These are phyloP conservation scores for Ocimum tenuiflorum DNA, from an alignment of 257 asterid species.

Conservation along the genomic window DNA sequence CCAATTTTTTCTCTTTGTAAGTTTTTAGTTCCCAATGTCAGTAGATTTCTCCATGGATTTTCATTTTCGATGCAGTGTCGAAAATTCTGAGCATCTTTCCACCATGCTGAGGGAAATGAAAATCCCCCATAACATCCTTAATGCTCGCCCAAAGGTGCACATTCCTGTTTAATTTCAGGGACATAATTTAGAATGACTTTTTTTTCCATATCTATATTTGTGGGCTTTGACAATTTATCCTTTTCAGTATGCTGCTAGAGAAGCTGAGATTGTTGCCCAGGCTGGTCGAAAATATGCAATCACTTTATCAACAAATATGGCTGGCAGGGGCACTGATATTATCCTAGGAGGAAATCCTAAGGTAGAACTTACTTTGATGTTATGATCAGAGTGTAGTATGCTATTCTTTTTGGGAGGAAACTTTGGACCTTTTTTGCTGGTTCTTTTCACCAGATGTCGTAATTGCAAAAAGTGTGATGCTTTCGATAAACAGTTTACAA, in stretches of 20 bases:
- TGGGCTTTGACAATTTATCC: constrained; percentile 11
- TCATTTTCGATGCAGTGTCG: constrained; percentile 62
- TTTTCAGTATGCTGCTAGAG: constrained; percentile 94
- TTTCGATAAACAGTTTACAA: background rate
- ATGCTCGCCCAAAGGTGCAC: constrained; percentile 94
- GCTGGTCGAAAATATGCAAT: constrained; percentile 95
- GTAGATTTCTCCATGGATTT: constrained; percentile 18
- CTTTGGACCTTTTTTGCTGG: background rate
- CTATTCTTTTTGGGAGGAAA: background rate
- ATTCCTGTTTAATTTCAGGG: constrained; percentile 1
- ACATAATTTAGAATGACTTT: constrained; percentile 2
- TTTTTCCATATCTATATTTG: background rate
- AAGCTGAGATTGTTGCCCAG: constrained; percentile 95
- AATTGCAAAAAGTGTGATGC: background rate
- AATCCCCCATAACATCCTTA: constrained; percentile 91
- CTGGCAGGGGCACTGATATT: constrained; percentile 98
- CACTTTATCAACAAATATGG: constrained; percentile 96
- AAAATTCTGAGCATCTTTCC: constrained; percentile 85
- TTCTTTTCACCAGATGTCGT: background rate
- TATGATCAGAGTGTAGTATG: background rate
- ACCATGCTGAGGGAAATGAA: constrained; percentile 57
- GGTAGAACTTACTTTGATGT: constrained; percentile 36
- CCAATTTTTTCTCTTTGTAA: background rate
- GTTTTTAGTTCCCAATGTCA: background rate
- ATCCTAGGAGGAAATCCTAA: constrained; percentile 99